phyloP scores from a whole-genome alignment of 78 protist genomes.

The Diacronema lutheri region DNA sequence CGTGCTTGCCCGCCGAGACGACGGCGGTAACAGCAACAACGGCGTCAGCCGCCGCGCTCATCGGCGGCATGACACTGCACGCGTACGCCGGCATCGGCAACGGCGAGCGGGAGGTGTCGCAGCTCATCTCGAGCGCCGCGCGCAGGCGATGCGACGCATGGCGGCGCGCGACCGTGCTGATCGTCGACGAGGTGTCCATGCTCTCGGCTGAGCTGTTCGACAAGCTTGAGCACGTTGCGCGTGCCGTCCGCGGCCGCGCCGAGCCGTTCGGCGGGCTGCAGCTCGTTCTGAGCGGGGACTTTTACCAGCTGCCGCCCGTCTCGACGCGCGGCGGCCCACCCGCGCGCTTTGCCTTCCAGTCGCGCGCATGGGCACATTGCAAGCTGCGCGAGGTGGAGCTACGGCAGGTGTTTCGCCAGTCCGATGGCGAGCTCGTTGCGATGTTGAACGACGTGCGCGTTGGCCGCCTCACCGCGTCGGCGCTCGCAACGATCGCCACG shows the following conservation, averaged over 20 bases:
- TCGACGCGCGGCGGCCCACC: background rate
- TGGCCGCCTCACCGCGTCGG: background rate
- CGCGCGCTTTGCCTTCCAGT: constrained; percentile 17
- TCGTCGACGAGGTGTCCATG: constrained; percentile 89
- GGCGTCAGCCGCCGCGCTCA: constrained; percentile 76
- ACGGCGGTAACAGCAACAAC: constrained; percentile 45
- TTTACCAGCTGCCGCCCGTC: constrained; percentile 61
- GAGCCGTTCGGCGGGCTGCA: constrained; percentile 87
- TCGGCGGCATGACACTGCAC: constrained; percentile 85
- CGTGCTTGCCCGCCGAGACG: constrained; percentile 13
- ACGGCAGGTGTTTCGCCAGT: background rate
- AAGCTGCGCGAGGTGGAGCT: background rate
- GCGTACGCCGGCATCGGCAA: constrained; percentile 53
- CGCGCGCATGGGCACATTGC: background rate
- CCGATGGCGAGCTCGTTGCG: background rate
- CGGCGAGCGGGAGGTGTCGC: background rate
- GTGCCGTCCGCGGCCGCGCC: background rate
- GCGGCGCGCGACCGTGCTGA: constrained; percentile 45
- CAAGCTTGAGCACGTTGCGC: constrained; percentile 60
- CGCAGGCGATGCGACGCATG: constrained; percentile 37
- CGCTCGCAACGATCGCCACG: background rate
- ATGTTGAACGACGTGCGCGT: background rate
- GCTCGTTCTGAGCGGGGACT: constrained; percentile 73
- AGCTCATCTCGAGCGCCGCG: background rate
- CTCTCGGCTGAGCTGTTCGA: constrained; percentile 58